A percentile compares a stretch with the other conserved stretches of the same genome.
Evolutionary conservation across 2,329 filamentous ascomycete genomes (phyloP).

Genomic region (Fusarium anguioides): DNA sequence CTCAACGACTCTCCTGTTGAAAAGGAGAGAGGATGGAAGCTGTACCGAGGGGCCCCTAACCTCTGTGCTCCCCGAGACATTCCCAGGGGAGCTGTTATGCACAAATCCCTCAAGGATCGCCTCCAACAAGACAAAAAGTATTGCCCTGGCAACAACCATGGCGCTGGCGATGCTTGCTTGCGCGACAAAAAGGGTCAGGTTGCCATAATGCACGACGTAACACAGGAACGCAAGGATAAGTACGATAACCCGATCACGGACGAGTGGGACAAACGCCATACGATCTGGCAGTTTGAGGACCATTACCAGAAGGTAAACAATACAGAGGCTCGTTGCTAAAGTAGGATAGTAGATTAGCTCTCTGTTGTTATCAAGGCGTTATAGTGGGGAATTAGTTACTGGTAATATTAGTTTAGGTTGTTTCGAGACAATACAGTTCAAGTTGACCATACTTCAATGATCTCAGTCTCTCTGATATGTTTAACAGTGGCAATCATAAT

Average conservation of each 20-base stretch:
- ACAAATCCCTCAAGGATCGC: not conserved
- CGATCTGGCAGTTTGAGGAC: not conserved
- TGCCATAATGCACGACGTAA: not conserved
- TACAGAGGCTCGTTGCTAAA: too few species aligned
- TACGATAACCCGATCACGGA: not conserved
- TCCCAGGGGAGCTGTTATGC: not conserved
- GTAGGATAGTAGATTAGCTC: too few species aligned
- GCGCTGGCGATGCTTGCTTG: not conserved
- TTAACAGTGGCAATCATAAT: too few species aligned
- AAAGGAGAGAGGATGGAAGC: not conserved
- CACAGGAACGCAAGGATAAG: fast-evolving
- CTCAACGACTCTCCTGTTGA: not conserved
- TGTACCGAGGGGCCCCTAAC: not conserved
- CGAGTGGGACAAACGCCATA: not conserved
- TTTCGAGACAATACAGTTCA: too few species aligned
- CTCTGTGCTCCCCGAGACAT: not conserved
- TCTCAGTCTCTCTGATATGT: too few species aligned
- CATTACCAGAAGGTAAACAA: too few species aligned
- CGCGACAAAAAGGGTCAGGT: not conserved
- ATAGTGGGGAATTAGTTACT: too few species aligned
- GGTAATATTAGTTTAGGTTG: too few species aligned
- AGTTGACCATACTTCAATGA: too few species aligned
- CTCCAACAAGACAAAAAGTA: fast-evolving
- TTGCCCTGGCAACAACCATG: not conserved
- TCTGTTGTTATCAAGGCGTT: too few species aligned